Conservation (phyloP, 805 yeast genomes). For the Yarrowia osloensis region DNA sequence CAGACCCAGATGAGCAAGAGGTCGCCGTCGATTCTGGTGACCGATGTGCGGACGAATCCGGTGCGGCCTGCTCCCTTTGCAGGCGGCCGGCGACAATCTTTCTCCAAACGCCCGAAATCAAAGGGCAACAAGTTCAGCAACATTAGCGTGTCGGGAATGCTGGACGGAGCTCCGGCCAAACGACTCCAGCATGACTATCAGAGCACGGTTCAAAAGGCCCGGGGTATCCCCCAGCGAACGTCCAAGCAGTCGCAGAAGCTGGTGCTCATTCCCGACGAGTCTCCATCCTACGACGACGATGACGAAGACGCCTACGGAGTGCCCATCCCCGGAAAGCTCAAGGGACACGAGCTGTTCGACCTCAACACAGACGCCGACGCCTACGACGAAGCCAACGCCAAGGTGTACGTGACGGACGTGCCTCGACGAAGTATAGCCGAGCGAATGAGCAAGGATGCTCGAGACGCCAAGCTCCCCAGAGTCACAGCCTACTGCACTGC, state of each 20-base stretch:
- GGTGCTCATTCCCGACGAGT: conserved; percentile 68
- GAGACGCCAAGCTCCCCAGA: conserved; percentile 69
- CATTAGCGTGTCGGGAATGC: conserved; percentile 76
- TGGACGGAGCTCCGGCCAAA: conserved; percentile 39
- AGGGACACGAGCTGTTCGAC: conserved; percentile 23
- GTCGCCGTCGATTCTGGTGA: conserved; percentile 90
- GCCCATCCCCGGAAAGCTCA: conserved; percentile 31
- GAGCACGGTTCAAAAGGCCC: conserved; percentile 7
- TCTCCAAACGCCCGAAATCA: conserved; percentile 16
- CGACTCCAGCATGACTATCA: conserved; percentile 25
- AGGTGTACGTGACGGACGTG: conserved; percentile 41
- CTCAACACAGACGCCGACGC: conserved; percentile 27
- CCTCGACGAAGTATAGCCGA: conserved; percentile 40
- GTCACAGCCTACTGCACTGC: conserved; percentile 92
- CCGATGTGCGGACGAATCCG: conserved; percentile 70
- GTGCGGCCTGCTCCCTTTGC: conserved; percentile 46
- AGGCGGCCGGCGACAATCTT: conserved; percentile 6
- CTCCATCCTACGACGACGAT: conserved; percentile 35
- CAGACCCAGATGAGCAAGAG: conserved; percentile 68
- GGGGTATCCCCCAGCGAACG: conserved; percentile 53
- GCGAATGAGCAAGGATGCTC: conserved; percentile 48
- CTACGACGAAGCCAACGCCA: conserved; percentile 51
- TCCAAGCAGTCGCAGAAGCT: conserved; percentile 84
- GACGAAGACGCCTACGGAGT: conserved; percentile 35
- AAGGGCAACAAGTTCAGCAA: conserved; percentile 58